Evolutionary conservation across 805 yeast genomes (phyloP), one percentile per base, ranked within the genome.

Genomic region (Lipomyces yamadae): DNA sequence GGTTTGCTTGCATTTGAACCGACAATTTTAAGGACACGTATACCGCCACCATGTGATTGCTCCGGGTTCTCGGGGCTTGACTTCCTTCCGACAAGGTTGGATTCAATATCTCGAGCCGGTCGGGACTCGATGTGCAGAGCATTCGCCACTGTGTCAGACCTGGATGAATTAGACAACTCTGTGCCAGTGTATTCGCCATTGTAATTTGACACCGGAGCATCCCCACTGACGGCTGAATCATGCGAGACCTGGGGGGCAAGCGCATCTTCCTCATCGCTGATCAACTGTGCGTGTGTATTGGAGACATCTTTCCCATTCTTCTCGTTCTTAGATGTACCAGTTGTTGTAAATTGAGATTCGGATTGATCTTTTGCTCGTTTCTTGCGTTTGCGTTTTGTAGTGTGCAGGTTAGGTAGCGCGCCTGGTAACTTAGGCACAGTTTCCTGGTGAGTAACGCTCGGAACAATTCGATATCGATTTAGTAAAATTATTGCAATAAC

Each of bases 11-110:
- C 39, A n/a, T 24, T n/a, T 2, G 59, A 11, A 24, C 56, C 56
- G 30, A 64, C 64, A n/a, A 64, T 64, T 50, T 52, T 60, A 33
- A 64, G 61, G 3, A 59, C 64, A 10, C 55, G 55, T 29, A 52
- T n/a, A 6, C 48, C 48, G 6, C n/a, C n/a, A 15, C 24, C 48
- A 42, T 42, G 48, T 15, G 24, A 18, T 5, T 18, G n/a, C 24
- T 24, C n/a, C n/a, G 24, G n/a, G 48, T 13, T 15, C 18, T 42
- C 48, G 24, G 48, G 24, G 24, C 10, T 15, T 42, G 18, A 15
- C 24, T 24, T 42, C 24, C 10, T 15, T 42, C 48, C 24, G 48
- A 42, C 18, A 42, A 7, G 10, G 24, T 42, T 24, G 24, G 18
- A 15, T 13, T 42, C 48, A 42, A 24, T 7, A 5, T 42, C 48